These are phyloP conservation scores for Prunus persica DNA, from an alignment of 306 rosid genomes.

Conservation along the genomic window Prunus_persica_NCBIv2 NC_034013.1:13081001-13081500, in stretches of 20 bases:
- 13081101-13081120: slow-evolving; percentile 68
- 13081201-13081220: slow-evolving; percentile 24
- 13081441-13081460: slow-evolving; percentile 58
- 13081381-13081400: slow-evolving; percentile 72
- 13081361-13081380: slow-evolving; percentile 57
- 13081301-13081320: slow-evolving; percentile 85
- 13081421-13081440: slow-evolving; percentile 63
- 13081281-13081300: slow-evolving; percentile 28
- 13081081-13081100: slow-evolving; percentile 55
- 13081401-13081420: slow-evolving; percentile 30
- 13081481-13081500: slow-evolving; percentile 19
- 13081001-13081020: slow-evolving; percentile 63
- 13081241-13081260: slow-evolving; percentile 12
- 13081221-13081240: slow-evolving; percentile 12
- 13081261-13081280: slow-evolving; percentile 17
- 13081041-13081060: slow-evolving; percentile 68
- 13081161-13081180: slow-evolving; percentile 55
- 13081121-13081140: slow-evolving; percentile 51
- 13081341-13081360: slow-evolving; percentile 66
- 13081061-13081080: slow-evolving; percentile 67
- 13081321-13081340: slow-evolving; percentile 56
- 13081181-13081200: slow-evolving; percentile 44
- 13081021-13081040: slow-evolving; percentile 63
- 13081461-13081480: slow-evolving; percentile 38
- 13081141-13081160: slow-evolving; percentile 68